Conservation (phyloP, 139 green algal genomes). For the Edaphochlamys debaryana region DNA sequence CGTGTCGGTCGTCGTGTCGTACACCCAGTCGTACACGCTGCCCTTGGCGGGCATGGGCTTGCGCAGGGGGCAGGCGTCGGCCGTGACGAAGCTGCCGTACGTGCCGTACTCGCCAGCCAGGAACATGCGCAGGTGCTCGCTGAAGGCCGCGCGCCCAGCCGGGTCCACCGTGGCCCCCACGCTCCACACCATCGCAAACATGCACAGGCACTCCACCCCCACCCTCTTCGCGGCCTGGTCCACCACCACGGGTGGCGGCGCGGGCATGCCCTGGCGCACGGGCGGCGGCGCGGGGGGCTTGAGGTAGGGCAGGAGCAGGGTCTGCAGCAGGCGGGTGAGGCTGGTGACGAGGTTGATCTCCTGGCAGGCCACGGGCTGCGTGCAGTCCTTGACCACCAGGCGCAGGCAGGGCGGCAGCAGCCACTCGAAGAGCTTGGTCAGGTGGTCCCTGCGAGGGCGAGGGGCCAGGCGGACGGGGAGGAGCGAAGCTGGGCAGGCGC, state of each 20-base stretch:
- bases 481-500: not conserved
- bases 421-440: constrained; percentile 68
- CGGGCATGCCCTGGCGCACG: not conserved
- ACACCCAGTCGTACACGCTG: constrained; percentile 72
- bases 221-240: not conserved
- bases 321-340: constrained; percentile 55
- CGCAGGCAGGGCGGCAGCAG: constrained; percentile 69
- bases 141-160: constrained; percentile 47
- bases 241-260: no score
- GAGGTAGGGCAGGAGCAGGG: constrained; percentile 42
- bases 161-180: constrained; percentile 60
- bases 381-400: constrained; percentile 54
- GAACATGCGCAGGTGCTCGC: constrained; percentile 35
- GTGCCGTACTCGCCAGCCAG: constrained; percentile 41
- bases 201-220: constrained; percentile 55
- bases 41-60: constrained; percentile 28
- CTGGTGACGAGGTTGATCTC: constrained; percentile 63
- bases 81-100: constrained; percentile 24
- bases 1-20: constrained; percentile 39
- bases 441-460: constrained; percentile 27
- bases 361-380: constrained; percentile 33
- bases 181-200: constrained; percentile 74
- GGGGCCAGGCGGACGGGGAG: no score
- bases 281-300: constrained; percentile 1
- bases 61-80: constrained; percentile 9